A percentile compares a stretch with the other conserved stretches of the same genome.
phyloP scores from a whole-genome alignment of 495 filamentous ascomycete species.

The Niebla homalea region DNA sequence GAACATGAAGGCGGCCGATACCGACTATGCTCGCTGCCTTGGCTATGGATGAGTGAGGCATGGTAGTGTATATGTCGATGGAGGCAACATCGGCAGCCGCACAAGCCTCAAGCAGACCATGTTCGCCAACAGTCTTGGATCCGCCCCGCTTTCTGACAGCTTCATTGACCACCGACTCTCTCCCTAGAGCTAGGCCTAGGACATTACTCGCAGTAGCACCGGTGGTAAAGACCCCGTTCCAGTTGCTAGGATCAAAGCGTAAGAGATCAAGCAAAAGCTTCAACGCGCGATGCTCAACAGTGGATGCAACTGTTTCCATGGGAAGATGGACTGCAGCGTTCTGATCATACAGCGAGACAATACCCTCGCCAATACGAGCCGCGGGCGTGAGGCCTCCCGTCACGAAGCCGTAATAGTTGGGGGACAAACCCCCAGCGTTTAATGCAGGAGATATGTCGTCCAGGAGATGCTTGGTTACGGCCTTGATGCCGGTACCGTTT shows the following conservation, averaged over 20 bases:
- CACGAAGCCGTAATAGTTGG: constrained; percentile 78
- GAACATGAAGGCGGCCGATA: constrained; percentile 57
- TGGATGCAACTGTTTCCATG: constrained; percentile 55
- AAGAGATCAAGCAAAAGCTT: constrained; percentile 56
- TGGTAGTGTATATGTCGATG: constrained; percentile 65
- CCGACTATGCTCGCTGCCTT: constrained; percentile 78
- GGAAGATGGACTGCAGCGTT: constrained; percentile 80
- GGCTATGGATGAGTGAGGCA: constrained; percentile 66
- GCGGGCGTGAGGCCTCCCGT: constrained; percentile 70
- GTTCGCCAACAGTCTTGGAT: constrained; percentile 44
- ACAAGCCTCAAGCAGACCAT: constrained; percentile 57
- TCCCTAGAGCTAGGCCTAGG: constrained; percentile 62
- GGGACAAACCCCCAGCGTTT: constrained; percentile 44
- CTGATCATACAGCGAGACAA: constrained; percentile 67
- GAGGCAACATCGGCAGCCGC: constrained; percentile 44
- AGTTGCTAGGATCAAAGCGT: constrained; percentile 36
- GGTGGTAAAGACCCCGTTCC: constrained; percentile 65
- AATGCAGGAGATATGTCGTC: constrained; percentile 52
- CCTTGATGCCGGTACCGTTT: constrained; percentile 32
- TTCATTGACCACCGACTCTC: constrained; percentile 48
- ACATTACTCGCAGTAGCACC: constrained; percentile 82
- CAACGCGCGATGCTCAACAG: constrained; percentile 60
- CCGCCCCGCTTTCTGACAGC: constrained; percentile 17
- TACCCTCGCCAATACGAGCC: constrained; percentile 70
- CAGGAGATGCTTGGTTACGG: constrained; percentile 37